Percentiles rank a stretch among this genome's conserved stretches.
Evolutionary conservation across 331 rosid genomes (phyloP).

Genomic region (Arachis monticola): DNA sequence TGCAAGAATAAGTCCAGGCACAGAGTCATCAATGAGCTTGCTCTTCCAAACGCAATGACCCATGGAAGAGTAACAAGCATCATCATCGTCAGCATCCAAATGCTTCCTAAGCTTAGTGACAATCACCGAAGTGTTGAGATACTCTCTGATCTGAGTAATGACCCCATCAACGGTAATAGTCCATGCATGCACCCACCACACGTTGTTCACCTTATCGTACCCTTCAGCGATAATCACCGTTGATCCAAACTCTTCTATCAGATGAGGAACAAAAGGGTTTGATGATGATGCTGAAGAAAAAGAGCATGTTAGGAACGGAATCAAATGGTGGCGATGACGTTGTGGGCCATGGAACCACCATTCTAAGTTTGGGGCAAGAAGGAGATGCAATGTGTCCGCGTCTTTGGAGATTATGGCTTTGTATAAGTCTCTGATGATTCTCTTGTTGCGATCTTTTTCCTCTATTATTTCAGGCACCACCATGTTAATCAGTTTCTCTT

Average conservation of each 20-base stretch:
- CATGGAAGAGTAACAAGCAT: neutral
- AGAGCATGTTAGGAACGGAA: conserved; percentile 60
- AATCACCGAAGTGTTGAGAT: conserved; percentile 70
- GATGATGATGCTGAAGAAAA: conserved; percentile 7
- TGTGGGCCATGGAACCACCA: conserved; percentile 97
- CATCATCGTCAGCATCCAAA: neutral
- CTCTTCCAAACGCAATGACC: conserved; percentile 67
- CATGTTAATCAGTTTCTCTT: conserved; percentile 27
- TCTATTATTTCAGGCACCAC: conserved; percentile 24
- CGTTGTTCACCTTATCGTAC: conserved; percentile 41
- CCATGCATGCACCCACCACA: conserved; percentile 93
- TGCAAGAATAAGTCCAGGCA: conserved; percentile 70
- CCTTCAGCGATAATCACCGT: conserved; percentile 74
- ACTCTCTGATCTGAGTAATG: conserved; percentile 72
- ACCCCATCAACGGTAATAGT: conserved; percentile 51
- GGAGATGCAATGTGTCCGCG: conserved; percentile 39
- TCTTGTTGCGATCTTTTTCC: conserved; percentile 45
- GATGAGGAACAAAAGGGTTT: conserved; percentile 49
- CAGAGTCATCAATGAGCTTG: conserved; percentile 52
- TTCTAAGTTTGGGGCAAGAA: conserved; percentile 66
- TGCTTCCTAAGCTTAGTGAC: conserved; percentile 37
- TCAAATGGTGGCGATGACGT: conserved; percentile 60
- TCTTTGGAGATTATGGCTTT: conserved; percentile 54
- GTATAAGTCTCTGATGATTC: conserved; percentile 54
- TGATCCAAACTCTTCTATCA: conserved; percentile 53